Evolutionary conservation across 495 filamentous ascomycete genomes (phyloP).

Genomic region (Neurospora intermedia): DNA sequence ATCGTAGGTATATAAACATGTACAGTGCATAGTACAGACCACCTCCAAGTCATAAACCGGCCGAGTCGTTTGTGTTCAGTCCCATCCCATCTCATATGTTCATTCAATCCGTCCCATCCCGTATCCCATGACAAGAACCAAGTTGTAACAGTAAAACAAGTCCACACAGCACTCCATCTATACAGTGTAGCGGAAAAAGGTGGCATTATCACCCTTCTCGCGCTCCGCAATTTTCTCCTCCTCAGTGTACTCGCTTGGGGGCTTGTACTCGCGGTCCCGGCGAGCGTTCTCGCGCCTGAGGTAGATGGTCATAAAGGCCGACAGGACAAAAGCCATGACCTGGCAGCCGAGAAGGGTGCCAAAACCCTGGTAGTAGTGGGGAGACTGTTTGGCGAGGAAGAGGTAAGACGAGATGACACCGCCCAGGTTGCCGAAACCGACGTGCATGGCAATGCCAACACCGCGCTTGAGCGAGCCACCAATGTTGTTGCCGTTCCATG

Average conservation of each 20-base stretch:
- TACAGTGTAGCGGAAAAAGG: slow-evolving; percentile 45
- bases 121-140: not conserved
- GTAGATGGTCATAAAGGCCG: slow-evolving; percentile 48
- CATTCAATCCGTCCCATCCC: not conserved
- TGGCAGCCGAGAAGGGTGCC: slow-evolving; percentile 36
- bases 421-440: slow-evolving; percentile 67
- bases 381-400: slow-evolving; percentile 48
- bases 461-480: slow-evolving; percentile 70
- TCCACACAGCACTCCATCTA: slow-evolving; percentile 10
- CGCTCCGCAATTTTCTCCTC: slow-evolving; percentile 35
- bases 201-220: slow-evolving; percentile 40
- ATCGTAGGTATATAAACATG: not conserved
- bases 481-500: slow-evolving; percentile 77
- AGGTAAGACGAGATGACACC: slow-evolving; percentile 62
- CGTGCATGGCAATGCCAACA: slow-evolving; percentile 74
- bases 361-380: slow-evolving; percentile 53
- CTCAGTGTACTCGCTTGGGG: slow-evolving; percentile 36
- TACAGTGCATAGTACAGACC: not conserved
- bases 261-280: slow-evolving; percentile 36
- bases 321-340: slow-evolving; percentile 35
- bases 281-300: slow-evolving; percentile 49
- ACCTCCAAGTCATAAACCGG: not conserved
- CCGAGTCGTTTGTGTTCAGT: no score
- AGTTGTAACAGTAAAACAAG: not conserved
- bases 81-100: not conserved